Conservation (phyloP, 257 asterid genomes). For the Dorcoceras hygrometricum region DNA sequence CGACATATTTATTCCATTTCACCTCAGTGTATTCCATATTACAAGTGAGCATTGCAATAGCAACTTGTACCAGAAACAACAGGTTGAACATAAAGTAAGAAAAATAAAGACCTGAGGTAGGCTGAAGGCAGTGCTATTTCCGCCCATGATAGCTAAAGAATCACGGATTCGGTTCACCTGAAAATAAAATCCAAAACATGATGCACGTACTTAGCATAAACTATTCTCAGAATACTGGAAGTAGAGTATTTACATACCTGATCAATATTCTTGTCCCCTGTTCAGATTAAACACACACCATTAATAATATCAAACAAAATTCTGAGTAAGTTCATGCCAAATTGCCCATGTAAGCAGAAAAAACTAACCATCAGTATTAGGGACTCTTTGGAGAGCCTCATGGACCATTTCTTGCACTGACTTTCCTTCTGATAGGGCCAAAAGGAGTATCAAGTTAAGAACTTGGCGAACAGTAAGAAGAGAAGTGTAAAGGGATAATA, state of each 20-base stretch:
- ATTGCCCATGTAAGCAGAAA: constrained; percentile 23
- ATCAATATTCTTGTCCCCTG: constrained; percentile 85
- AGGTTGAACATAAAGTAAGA: constrained; percentile 4
- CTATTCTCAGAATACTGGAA: constrained; percentile 3
- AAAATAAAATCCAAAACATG: constrained; percentile 18
- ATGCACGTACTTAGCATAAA: constrained; percentile 16
- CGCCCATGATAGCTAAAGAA: constrained; percentile 93
- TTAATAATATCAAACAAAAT: constrained; percentile 22
- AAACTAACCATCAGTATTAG: constrained; percentile 71
- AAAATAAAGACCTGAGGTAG: constrained; percentile 72
- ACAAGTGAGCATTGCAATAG: background rate
- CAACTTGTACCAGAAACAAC: background rate
- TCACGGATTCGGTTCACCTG: constrained; percentile 98
- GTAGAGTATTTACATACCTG: constrained; percentile 45
- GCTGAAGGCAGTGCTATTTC: constrained; percentile 94
- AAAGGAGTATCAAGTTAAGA: constrained; percentile 25
- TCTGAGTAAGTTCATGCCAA: constrained; percentile 15
- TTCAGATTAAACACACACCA: constrained; percentile 29
- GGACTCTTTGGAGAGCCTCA: constrained; percentile 84
- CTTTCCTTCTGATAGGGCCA: constrained; percentile 74
- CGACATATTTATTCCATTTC: background rate
- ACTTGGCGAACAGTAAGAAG: constrained; percentile 4
- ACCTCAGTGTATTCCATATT: constrained; percentile 3
- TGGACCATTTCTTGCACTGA: constrained; percentile 89
- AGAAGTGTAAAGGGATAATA: background rate